Evolutionary conservation across 208 protist genomes (phyloP), one percentile per base, ranked within the genome.

Genomic region (Wallacemonas collosoma): DNA sequence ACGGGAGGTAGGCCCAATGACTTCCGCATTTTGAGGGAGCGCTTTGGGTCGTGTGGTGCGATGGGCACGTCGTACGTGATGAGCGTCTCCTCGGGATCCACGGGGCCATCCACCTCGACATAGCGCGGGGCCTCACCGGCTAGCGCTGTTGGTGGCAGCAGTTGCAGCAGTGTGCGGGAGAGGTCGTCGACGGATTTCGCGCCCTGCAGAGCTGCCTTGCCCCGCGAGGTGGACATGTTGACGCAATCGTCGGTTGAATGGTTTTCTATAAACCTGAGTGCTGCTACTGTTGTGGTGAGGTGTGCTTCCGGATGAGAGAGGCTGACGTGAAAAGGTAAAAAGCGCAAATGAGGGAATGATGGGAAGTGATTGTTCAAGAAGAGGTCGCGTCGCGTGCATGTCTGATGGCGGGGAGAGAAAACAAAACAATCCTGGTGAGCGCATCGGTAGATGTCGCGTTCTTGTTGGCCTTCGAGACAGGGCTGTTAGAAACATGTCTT

Each of bases 1-100:
- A 82, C 80, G 2, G 76, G 35, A 2, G 83, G 63, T 14, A 86
- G 35, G 9, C 80, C 83, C 40, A 93, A 77, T 3, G 68, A 81
- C 44, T 76, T 41, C 39, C 89, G 85, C 51, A 95, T 75, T 51
- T 71, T 75, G 41, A 94, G 66, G 1, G 92, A 94, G 1, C 83
- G 73, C 63, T 84, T 88, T 0, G 86, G 71, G 65, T 95, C 84
- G 7, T 79, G 63, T 1, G 85, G 87, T 1, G 88, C 87, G 65
- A 90, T 94, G 14, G 92, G 92, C 14, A 88, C 68, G 63, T 95
- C 92, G 69, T 95, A 96, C 36, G 85, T 79, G 38, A 96, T 93
- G 14, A 96, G 79, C 14, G 86, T 86, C 9, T 76, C 54, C 9
- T 78, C 55, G 3, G 84, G 73, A 56, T 92, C 71, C 1, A 85